Percentiles rank a stretch among this genome's conserved stretches.
phyloP scores from a whole-genome alignment of 148 eudicot species.

The Tetragonia tetragonoides region DNA sequence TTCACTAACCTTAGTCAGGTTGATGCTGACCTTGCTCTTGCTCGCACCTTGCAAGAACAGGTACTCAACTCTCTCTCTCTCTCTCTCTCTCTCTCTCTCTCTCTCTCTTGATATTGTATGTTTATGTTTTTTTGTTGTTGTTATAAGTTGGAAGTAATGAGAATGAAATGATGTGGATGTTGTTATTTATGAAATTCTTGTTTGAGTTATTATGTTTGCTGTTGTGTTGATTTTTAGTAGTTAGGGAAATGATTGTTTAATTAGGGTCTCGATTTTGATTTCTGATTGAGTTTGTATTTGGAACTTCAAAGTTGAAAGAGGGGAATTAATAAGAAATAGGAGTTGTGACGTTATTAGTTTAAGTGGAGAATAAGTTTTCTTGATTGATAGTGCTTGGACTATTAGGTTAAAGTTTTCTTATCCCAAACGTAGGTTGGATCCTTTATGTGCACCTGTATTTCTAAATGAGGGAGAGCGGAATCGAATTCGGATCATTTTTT shows the following conservation, averaged over 20 bases:
- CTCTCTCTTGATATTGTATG: background rate
- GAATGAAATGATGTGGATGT: background rate
- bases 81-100: background rate
- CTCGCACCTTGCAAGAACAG: constrained; percentile 94
- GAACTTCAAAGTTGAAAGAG: background rate
- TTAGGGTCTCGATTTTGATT: background rate
- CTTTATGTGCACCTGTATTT: background rate
- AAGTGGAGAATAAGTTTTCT: no score
- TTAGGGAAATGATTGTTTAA: no score
- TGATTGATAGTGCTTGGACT: background rate
- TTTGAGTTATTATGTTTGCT: background rate
- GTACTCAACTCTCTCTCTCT: constrained; percentile 22
- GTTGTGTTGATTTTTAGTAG: background rate
- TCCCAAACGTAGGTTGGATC: background rate
- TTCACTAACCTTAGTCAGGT: constrained; percentile 86
- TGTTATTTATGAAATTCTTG: background rate
- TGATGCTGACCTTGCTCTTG: constrained; percentile 98
- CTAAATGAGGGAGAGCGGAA: background rate
- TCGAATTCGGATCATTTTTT: background rate
- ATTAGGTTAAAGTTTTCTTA: background rate
- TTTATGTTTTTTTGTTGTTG: background rate
- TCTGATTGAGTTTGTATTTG: background rate
- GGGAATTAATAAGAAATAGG: background rate
- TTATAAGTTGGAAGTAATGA: background rate
- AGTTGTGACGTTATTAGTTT: background rate